phyloP scores from a whole-genome alignment of 2,329 filamentous ascomycete species.

The Colletotrichum sp. region DNA sequence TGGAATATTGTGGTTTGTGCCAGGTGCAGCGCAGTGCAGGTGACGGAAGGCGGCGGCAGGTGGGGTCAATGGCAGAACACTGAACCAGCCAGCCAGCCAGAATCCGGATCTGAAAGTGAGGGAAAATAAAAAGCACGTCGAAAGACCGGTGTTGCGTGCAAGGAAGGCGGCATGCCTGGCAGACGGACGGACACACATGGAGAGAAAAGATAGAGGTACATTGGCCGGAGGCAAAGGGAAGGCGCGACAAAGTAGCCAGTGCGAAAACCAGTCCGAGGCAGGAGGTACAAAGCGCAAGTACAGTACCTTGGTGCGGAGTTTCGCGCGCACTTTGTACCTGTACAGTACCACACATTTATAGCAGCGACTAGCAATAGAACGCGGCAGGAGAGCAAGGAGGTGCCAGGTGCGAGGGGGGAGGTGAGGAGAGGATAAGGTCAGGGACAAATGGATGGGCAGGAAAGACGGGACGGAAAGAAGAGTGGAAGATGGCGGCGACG shows the following conservation, averaged over 20 bases:
- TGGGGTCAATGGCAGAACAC: not conserved
- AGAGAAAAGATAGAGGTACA: not conserved
- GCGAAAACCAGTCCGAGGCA: slow-evolving; percentile 23
- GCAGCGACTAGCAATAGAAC: slow-evolving; percentile 2
- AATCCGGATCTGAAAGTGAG: not conserved
- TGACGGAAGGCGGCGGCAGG: not conserved
- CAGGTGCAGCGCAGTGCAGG: not conserved
- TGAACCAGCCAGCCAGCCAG: not conserved
- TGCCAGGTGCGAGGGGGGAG: not conserved
- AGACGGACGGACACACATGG: not conserved
- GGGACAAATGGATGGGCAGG: not conserved
- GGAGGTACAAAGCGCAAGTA: slow-evolving; percentile 38
- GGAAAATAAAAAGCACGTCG: slow-evolving; percentile 33
- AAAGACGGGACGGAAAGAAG: not conserved
- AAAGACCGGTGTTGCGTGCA: slow-evolving; percentile 12
- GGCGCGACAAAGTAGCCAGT: slow-evolving; percentile 37
- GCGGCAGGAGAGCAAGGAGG: not conserved
- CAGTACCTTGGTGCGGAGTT: slow-evolving; percentile 38
- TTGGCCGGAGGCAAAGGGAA: not conserved
- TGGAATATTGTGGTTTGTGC: not conserved
- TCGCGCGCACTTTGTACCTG: slow-evolving; percentile 36
- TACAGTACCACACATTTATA: slow-evolving; percentile 41
- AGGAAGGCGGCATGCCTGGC: not conserved
- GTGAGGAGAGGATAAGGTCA: not conserved
- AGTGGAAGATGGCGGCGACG: not conserved